Conservation (phyloP, 2,329 filamentous ascomycete species). For the Colletotrichum spinosum region DNA sequence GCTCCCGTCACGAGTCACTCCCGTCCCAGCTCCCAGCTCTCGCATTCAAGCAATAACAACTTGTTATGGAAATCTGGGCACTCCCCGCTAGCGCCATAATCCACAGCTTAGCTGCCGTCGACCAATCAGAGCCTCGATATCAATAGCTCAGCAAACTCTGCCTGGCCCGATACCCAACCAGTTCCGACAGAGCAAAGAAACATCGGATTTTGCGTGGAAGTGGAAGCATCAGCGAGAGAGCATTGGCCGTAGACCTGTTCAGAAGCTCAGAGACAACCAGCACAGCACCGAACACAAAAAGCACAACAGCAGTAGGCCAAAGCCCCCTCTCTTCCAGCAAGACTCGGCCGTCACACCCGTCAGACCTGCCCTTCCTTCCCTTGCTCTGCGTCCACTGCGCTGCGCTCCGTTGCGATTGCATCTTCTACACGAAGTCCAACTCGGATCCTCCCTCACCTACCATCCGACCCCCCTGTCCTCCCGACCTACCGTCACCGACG, state of each 20-base stretch:
- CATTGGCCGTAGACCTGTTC: constrained; percentile 23
- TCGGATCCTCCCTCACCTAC: constrained; percentile 28
- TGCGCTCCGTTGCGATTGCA: constrained; percentile 6
- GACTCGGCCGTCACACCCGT: constrained; percentile 14
- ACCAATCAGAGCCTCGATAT: constrained; percentile 17
- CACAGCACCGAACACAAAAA: constrained; percentile 15
- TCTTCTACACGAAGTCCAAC: background rate
- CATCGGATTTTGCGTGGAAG: background rate
- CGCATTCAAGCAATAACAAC: constrained; percentile 36
- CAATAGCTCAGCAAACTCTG: constrained; percentile 35
- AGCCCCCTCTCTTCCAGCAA: background rate
- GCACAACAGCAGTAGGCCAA: constrained; percentile 18
- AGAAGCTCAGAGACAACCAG: constrained; percentile 24
- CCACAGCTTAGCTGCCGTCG: constrained; percentile 28
- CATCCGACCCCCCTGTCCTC: constrained; percentile 34
- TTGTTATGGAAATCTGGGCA: constrained; percentile 28
- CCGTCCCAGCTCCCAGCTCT: constrained; percentile 15
- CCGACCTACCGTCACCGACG: constrained; percentile 34
- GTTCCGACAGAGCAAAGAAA: background rate
- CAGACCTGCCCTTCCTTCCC: constrained; percentile 16
- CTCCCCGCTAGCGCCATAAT: constrained; percentile 37
- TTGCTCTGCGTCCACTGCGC: background rate
- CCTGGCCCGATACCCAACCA: constrained; percentile 3
- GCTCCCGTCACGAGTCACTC: constrained; percentile 30
- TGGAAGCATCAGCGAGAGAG: constrained; percentile 11